Evolutionary conservation across 2,329 filamentous ascomycete species (phyloP).

Genomic region (Botrytis medusae): DNA sequence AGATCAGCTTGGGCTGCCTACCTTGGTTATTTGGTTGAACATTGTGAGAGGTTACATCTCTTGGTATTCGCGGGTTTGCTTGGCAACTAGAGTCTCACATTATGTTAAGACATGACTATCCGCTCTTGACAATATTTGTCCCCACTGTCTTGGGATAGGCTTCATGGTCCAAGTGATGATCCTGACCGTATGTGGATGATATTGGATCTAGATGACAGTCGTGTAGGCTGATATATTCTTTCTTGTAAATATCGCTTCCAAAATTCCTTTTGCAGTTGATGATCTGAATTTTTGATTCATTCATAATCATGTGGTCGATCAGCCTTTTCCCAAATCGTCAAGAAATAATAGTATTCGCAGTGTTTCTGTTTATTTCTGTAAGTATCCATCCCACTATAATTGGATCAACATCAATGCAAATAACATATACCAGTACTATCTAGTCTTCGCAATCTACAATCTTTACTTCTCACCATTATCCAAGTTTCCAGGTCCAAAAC

Average conservation of each 20-base stretch:
- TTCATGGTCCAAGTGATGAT: not conserved
- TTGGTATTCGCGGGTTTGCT: not conserved
- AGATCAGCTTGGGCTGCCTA: not conserved
- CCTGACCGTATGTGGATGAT: not conserved
- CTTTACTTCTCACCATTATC: slow-evolving; percentile 37
- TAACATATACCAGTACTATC: not conserved
- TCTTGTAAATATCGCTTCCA: not conserved
- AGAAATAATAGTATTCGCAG: not conserved
- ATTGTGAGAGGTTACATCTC: not conserved
- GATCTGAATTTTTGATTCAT: not conserved
- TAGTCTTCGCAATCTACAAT: slow-evolving; percentile 22
- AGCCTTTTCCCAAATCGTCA: not conserved
- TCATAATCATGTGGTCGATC: not conserved
- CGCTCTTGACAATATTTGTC: not conserved
- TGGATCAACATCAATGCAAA: not conserved
- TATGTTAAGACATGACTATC: not conserved
- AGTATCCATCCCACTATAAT: not conserved
- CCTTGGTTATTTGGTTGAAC: not conserved
- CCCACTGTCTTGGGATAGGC: not conserved
- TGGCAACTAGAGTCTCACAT: not conserved
- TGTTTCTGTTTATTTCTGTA: not conserved
- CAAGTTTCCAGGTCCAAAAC: slow-evolving; percentile 38
- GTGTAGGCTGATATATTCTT: not conserved
- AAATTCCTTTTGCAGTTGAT: not conserved
- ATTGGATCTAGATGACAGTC: not conserved